A percentile compares a stretch with the other conserved stretches of the same genome.
Evolutionary conservation across 371 early-diverging fungal species (phyloP).

Genomic region (Actinomortierella wolfii): DNA sequence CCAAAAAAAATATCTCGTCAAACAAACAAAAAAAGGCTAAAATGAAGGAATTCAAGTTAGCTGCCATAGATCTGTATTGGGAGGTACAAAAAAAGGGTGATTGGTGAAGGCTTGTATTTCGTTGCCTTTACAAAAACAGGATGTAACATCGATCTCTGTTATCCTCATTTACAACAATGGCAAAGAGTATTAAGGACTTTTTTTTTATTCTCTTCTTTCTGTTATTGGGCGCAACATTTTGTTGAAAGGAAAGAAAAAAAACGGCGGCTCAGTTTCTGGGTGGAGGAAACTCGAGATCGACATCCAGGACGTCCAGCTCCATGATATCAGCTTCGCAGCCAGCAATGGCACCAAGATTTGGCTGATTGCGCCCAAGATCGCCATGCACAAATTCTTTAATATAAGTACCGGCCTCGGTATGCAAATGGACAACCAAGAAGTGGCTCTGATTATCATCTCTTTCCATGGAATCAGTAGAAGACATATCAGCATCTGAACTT

Average conservation of each 20-base stretch:
- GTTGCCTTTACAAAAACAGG: too few relatives aligned
- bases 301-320: slow-evolving; percentile 85
- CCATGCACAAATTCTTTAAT: slow-evolving; percentile 99
- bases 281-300: slow-evolving; percentile 80
- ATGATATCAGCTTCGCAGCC: slow-evolving; percentile 78
- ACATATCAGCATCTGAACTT: slow-evolving; percentile 17
- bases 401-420: slow-evolving; percentile 95
- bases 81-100: too few relatives aligned
- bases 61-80: too few relatives aligned
- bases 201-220: too few relatives aligned
- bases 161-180: too few relatives aligned
- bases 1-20: too few relatives aligned
- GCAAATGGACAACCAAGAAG: slow-evolving; percentile 68
- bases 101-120: too few relatives aligned
- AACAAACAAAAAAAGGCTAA: too few relatives aligned
- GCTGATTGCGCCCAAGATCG: slow-evolving; percentile 91
- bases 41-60: too few relatives aligned
- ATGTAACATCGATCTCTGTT: too few relatives aligned
- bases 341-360: slow-evolving; percentile 76
- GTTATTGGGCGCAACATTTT: too few relatives aligned
- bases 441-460: slow-evolving; percentile 30
- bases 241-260: not conserved
- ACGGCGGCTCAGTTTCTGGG: not conserved
- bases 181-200: too few relatives aligned
- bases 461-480: slow-evolving; percentile 7